phyloP scores from a whole-genome alignment of 2,329 filamentous ascomycete species.

The Orbilia blumenaviensis region DNA sequence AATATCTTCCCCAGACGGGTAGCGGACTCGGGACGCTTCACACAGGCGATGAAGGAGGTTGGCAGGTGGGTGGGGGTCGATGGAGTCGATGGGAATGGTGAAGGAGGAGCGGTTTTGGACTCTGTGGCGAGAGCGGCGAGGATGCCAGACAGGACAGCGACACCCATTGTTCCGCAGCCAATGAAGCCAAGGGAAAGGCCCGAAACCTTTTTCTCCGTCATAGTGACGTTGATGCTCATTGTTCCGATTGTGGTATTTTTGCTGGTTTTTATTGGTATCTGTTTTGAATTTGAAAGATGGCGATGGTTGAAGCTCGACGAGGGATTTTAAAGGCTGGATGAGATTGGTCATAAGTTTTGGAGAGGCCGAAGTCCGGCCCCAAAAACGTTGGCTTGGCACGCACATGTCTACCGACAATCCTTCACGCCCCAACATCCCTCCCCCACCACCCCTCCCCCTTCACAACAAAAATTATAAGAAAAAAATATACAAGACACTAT shows the following conservation, averaged over 20 bases:
- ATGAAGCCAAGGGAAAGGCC: conserved; percentile 77
- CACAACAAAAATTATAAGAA: neutral
- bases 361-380: conserved; percentile 27
- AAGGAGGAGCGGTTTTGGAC: conserved; percentile 56
- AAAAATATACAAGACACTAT: neutral
- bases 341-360: neutral
- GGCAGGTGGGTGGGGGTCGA: conserved; percentile 69
- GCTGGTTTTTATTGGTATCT: neutral
- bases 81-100: conserved; percentile 59
- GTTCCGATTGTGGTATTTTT: neutral
- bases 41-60: conserved; percentile 81
- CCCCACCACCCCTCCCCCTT: conserved; percentile 11
- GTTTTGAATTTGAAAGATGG: neutral
- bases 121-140: conserved; percentile 70
- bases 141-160: conserved; percentile 82
- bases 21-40: conserved; percentile 74
- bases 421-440: neutral
- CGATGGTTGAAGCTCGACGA: neutral
- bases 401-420: neutral
- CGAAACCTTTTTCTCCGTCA: conserved; percentile 35
- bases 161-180: conserved; percentile 86
- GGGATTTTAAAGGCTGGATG: conserved; percentile 7
- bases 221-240: conserved; percentile 29
- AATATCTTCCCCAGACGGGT: conserved; percentile 74
- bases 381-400: conserved; percentile 1